Evolutionary conservation across 140 eudicot species (phyloP).

Genomic region (Ambrosia hybrid): DNA sequence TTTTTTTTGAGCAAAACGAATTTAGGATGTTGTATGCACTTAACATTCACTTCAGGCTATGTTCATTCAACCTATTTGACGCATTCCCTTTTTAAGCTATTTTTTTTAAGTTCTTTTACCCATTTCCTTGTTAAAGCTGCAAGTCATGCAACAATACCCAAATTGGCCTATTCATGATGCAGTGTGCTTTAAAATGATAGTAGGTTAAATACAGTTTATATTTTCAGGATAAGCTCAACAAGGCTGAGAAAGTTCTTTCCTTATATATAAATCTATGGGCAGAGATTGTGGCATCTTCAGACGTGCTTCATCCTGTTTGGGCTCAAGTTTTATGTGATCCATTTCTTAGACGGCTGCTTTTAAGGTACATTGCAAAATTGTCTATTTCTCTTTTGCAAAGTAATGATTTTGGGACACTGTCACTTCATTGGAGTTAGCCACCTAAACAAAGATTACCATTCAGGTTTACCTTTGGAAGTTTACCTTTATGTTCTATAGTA

Average conservation of each 20-base stretch:
- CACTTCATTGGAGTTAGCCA: conserved; percentile 3
- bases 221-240: conserved; percentile 60
- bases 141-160: background rate
- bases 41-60: no score
- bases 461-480: background rate
- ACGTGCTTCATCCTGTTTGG: conserved; percentile 76
- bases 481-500: conserved; percentile 1
- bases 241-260: conserved; percentile 66
- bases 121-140: no score
- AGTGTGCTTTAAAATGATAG: conserved; percentile 7
- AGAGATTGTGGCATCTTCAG: conserved; percentile 55
- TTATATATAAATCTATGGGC: conserved; percentile 68
- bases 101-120: no score
- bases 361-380: conserved; percentile 49
- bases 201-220: background rate
- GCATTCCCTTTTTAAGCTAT: no score
- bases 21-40: background rate
- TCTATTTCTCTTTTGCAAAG: background rate
- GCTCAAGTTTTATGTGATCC: conserved; percentile 81
- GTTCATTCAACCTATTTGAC: no score
- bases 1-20: background rate
- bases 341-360: conserved; percentile 76
- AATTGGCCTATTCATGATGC: background rate
- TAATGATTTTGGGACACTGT: conserved; percentile 13
- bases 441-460: conserved; percentile 1